A percentile compares a stretch with the other conserved stretches of the same genome.
Conservation (phyloP, 2,329 filamentous ascomycete species). For the Boeremia exigua region DNA sequence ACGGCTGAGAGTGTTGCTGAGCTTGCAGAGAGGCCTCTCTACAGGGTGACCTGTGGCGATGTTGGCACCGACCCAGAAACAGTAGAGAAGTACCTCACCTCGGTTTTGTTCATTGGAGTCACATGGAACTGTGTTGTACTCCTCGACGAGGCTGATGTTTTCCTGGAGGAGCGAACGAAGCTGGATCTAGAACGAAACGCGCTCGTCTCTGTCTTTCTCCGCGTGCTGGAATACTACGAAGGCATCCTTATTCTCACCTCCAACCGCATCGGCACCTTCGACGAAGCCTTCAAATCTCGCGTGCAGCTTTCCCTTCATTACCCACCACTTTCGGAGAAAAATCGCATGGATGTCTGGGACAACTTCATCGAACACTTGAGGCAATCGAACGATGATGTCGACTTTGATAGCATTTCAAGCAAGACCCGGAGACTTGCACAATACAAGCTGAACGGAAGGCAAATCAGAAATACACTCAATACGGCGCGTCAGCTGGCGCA, state of each 20-base stretch:
- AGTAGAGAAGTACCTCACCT: slow-evolving; percentile 10
- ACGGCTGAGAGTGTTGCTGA: slow-evolving; percentile 23
- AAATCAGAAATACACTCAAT: too few species aligned
- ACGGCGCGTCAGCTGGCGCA: too few species aligned
- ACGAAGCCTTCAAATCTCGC: slow-evolving; percentile 47
- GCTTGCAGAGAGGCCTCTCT: slow-evolving; percentile 14
- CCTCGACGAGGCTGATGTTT: too few species aligned
- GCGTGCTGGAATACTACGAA: slow-evolving; percentile 51
- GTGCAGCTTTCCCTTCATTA: slow-evolving; percentile 54
- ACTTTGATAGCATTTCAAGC: too few species aligned
- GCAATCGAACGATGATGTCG: too few species aligned
- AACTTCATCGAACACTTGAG: too few species aligned
- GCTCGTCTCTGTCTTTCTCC: slow-evolving; percentile 34
- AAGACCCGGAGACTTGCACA: too few species aligned
- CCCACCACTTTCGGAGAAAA: too few species aligned
- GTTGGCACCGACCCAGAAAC: slow-evolving; percentile 5
- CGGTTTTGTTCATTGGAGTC: not conserved
- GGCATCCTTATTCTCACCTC: slow-evolving; percentile 54
- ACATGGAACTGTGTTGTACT: slow-evolving; percentile 60
- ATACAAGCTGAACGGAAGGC: too few species aligned
- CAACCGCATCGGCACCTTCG: slow-evolving; percentile 49
- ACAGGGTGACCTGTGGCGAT: slow-evolving; percentile 31
- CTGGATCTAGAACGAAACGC: slow-evolving; percentile 24
- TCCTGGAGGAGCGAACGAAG: slow-evolving; percentile 56
- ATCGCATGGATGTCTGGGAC: too few species aligned